phyloP scores from a whole-genome alignment of 2,329 filamentous ascomycete species.

The Fusarium protoensiforme region DNA sequence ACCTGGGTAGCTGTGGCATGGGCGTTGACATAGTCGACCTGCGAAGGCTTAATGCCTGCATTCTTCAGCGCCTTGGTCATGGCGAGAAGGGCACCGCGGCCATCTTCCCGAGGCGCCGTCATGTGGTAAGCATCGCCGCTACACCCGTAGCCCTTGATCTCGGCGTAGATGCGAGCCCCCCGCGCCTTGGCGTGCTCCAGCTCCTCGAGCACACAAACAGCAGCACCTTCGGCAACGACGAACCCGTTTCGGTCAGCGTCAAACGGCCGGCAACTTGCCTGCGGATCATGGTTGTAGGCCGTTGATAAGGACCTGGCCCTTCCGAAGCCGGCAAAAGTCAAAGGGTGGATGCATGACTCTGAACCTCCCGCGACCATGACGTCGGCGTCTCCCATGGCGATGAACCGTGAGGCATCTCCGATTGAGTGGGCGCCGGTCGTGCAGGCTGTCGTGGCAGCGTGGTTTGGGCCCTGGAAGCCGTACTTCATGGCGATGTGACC shows the following conservation, averaged over 20 bases:
- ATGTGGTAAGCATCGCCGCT: constrained; percentile 94
- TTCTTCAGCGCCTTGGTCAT: constrained; percentile 87
- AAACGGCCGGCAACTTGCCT: constrained; percentile 84
- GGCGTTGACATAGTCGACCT: constrained; percentile 93
- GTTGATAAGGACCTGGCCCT: constrained; percentile 88
- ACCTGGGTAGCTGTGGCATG: constrained; percentile 91
- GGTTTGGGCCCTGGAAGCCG: constrained; percentile 90
- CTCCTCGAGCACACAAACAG: constrained; percentile 89
- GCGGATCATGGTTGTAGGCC: constrained; percentile 78
- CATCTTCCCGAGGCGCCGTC: constrained; percentile 87
- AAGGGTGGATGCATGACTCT: constrained; percentile 94
- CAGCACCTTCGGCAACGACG: constrained; percentile 92
- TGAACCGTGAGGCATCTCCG: constrained; percentile 92
- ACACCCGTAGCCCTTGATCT: constrained; percentile 88
- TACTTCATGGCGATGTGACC: constrained; percentile 95
- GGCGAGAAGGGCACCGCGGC: constrained; percentile 81
- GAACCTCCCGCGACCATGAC: constrained; percentile 97
- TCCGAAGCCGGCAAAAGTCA: constrained; percentile 92
- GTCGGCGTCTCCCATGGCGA: constrained; percentile 89
- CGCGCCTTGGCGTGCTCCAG: constrained; percentile 85
- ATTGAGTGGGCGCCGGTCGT: constrained; percentile 96
- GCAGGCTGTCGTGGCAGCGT: constrained; percentile 92
- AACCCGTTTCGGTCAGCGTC: constrained; percentile 85
- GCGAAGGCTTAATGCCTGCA: constrained; percentile 73
- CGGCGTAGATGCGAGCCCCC: constrained; percentile 86